phyloP scores from a whole-genome alignment of 495 filamentous ascomycete species.

The Podospora pseudopauciseta region DNA sequence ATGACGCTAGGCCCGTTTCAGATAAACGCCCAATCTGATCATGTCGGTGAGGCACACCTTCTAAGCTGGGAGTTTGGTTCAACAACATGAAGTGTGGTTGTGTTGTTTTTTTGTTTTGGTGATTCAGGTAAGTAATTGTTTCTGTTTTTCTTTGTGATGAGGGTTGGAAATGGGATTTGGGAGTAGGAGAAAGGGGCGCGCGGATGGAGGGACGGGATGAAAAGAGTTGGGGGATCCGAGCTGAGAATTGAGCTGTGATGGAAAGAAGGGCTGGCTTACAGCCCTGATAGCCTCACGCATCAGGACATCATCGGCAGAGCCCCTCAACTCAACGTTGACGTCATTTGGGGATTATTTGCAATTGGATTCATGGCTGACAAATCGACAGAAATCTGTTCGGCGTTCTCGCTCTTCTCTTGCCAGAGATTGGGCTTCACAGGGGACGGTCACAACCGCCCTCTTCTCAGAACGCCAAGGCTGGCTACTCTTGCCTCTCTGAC shows the following conservation, averaged over 20 bases:
- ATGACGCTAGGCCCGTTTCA: conserved; percentile 4
- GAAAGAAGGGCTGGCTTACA: not conserved
- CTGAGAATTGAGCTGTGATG: not conserved
- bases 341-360: not conserved
- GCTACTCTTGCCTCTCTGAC: not conserved
- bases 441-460: not conserved
- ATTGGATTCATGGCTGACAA: not conserved
- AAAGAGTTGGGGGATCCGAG: not conserved
- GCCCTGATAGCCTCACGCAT: not conserved
- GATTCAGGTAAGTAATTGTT: not conserved
- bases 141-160: not conserved
- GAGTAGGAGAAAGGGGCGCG: not conserved
- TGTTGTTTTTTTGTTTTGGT: not conserved
- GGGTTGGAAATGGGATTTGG: not conserved
- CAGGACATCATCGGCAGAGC: not conserved
- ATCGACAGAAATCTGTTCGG: not conserved
- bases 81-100: not conserved
- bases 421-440: not conserved
- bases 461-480: not conserved
- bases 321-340: not conserved
- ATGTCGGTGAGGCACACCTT: not conserved
- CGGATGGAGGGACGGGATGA: not conserved
- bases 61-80: not conserved
- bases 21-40: not conserved
- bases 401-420: not conserved